Conservation (phyloP, 768 basidiomycete species). For the Phanerochaete sordida region DNA sequence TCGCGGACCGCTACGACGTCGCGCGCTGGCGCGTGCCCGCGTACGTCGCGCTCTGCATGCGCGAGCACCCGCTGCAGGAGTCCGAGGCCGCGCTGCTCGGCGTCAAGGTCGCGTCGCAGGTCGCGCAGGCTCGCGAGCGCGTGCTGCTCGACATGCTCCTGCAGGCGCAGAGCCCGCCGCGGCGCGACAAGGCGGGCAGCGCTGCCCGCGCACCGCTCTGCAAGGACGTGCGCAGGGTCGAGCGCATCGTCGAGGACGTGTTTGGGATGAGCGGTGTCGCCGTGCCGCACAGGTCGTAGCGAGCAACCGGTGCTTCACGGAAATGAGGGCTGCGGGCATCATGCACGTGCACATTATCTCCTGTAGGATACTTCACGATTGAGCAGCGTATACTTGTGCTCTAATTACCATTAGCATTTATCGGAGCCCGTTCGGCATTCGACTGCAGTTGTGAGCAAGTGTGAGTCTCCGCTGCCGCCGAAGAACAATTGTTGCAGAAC, state of each 20-base stretch:
- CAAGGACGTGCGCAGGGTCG: background rate
- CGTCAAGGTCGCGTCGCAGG: background rate
- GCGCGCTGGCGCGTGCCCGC: constrained; percentile 4
- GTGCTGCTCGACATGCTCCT: constrained; percentile 7
- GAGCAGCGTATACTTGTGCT: too few species aligned
- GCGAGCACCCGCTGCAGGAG: constrained; percentile 2
- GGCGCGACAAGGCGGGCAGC: background rate
- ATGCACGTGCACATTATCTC: background rate
- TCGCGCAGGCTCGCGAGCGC: constrained; percentile 9
- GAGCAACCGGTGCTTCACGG: too few species aligned
- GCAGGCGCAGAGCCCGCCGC: background rate
- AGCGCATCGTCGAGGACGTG: background rate
- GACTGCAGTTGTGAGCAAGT: too few species aligned
- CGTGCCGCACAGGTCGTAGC: background rate
- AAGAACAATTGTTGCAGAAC: too few species aligned
- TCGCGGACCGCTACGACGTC: constrained; percentile 7
- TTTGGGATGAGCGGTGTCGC: background rate
- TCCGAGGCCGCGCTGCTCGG: constrained; percentile 9
- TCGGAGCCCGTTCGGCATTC: too few species aligned
- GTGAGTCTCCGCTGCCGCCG: too few species aligned
- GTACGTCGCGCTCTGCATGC: constrained; percentile 7
- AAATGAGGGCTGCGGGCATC: background rate
- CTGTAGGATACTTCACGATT: background rate
- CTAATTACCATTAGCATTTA: too few species aligned
- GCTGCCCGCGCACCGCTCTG: background rate